Evolutionary conservation across 306 rosid species (phyloP), one percentile per base, ranked within the genome.

Genomic region (Quercus bicolor): DNA sequence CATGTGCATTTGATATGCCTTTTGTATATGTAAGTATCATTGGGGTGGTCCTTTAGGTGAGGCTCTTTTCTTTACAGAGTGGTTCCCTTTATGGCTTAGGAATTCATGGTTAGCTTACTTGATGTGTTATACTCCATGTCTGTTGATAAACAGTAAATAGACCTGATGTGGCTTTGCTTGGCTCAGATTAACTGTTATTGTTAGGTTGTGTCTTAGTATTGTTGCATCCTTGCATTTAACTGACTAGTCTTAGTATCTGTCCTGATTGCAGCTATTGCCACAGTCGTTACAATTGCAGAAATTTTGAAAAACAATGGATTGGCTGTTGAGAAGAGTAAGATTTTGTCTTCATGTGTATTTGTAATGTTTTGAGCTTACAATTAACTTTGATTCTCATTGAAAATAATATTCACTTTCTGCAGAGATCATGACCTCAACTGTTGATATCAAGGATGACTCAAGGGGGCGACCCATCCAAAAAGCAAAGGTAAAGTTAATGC

Each of bases 381-480:
- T 69, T 53, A 43, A 28, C 20, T 20, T 53, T 62, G 24, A 15
- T 12, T 6, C 68, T 76, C 80, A 72, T 40, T 8, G 13, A 54
- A 75, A 19, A 59, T 24, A 5, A 60, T 28, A 5, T 64, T 69
- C 48, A 21, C 76, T 75, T 9, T 80, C 56, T 81, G 66, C 71
- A 89, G 92, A 84, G 83, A 86, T 89, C 71, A 84, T 78, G 83
- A 86, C 90, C 33, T 89, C 92, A 2, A 89, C 92, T 13, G 89
- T 89, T 56, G 92, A 89, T 80, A 89, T 89, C 76, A 89, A 85
- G 82, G 92, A 89, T 81, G 90, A 89, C 54, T 84, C 88, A n/a
- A 81, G 90, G 23, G 92, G 92, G 20, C 79, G 92, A 52, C 92
- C 90, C 28, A 83, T 84, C 74, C 87, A 86, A 68, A 86, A 86